Conservation (phyloP, 805 yeast species). For the Saturnispora diversa region DNA sequence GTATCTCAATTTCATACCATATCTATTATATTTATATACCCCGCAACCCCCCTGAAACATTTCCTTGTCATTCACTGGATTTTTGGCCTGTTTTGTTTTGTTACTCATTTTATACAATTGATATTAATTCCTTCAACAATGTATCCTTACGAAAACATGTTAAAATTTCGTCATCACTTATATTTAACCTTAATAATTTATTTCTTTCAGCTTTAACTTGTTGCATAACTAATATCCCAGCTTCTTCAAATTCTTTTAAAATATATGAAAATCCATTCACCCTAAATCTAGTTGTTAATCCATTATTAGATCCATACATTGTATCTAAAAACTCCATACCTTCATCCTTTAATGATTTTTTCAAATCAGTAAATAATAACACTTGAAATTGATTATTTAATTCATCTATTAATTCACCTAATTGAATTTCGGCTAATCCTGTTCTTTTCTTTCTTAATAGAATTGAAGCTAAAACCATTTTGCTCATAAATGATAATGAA, state of each 20-base stretch:
- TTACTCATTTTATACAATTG: constrained; percentile 10
- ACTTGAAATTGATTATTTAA: constrained; percentile 36
- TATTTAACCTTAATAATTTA: constrained; percentile 52
- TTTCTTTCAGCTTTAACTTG: constrained; percentile 60
- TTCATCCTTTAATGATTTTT: constrained; percentile 19
- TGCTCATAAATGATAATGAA: constrained; percentile 58
- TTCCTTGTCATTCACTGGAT: too few relatives aligned
- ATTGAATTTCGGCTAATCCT: constrained; percentile 59
- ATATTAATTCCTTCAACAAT: constrained; percentile 30
- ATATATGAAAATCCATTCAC: constrained; percentile 53
- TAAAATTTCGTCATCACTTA: constrained; percentile 63
- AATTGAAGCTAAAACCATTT: constrained; percentile 63
- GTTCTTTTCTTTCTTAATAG: constrained; percentile 56
- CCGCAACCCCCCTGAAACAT: too few relatives aligned
- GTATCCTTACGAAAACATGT: constrained; percentile 53
- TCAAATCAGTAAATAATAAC: constrained; percentile 26
- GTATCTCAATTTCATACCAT: too few relatives aligned
- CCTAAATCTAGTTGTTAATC: constrained; percentile 32
- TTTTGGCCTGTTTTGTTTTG: constrained; percentile 4
- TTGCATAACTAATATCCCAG: constrained; percentile 69
- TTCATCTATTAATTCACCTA: constrained; percentile 79
- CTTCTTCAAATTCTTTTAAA: constrained; percentile 63
- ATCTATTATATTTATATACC: background rate
- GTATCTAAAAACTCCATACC: constrained; percentile 21
- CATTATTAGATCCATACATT: constrained; percentile 20